Percentiles rank a stretch among this genome's conserved stretches.
These are phyloP conservation scores for Leishmania lainsoni DNA, from an alignment of 208 protist genomes.

Conservation along the genomic window DNA sequence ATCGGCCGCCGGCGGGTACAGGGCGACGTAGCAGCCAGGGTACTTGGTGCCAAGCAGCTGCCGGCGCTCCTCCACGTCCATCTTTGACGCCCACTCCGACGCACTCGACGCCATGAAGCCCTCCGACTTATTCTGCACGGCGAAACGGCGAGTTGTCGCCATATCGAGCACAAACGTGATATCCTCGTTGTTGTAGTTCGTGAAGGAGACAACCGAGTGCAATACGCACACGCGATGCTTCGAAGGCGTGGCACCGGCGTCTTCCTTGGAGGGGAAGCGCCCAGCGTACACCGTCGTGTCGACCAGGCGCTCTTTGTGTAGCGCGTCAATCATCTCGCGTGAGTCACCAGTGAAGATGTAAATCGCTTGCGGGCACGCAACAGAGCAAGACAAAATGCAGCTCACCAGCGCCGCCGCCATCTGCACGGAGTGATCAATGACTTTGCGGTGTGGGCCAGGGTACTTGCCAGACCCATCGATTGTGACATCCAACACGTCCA, in stretches of 20 bases:
- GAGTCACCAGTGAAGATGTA: slow-evolving; percentile 73
- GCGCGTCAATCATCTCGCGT: slow-evolving; percentile 53
- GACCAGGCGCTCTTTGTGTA: slow-evolving; percentile 48
- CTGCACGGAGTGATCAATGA: slow-evolving; percentile 59
- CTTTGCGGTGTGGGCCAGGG: slow-evolving; percentile 57
- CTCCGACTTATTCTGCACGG: slow-evolving; percentile 65
- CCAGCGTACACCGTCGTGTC: slow-evolving; percentile 62
- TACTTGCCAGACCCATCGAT: slow-evolving; percentile 60
- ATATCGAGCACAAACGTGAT: slow-evolving; percentile 82
- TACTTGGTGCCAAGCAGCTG: slow-evolving; percentile 37
- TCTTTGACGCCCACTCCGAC: slow-evolving; percentile 76
- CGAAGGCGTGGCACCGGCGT: slow-evolving; percentile 12
- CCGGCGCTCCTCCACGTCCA: slow-evolving; percentile 65
- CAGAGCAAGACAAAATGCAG: slow-evolving; percentile 34
- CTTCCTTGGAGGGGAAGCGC: slow-evolving; percentile 41
- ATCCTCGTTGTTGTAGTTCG: slow-evolving; percentile 51
- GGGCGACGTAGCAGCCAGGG: slow-evolving; percentile 71
- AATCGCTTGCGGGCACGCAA: slow-evolving; percentile 53
- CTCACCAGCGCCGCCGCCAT: slow-evolving; percentile 54
- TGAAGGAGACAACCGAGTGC: slow-evolving; percentile 33
- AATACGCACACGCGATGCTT: slow-evolving; percentile 74
- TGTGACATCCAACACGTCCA: slow-evolving; percentile 78
- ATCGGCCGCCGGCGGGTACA: slow-evolving; percentile 65
- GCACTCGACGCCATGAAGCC: slow-evolving; percentile 66
- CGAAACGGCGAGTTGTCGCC: slow-evolving; percentile 63